These are phyloP conservation scores for Mucor racemosus DNA, from an alignment of 371 early-diverging fungal genomes.

Conservation along the genomic window DNA sequence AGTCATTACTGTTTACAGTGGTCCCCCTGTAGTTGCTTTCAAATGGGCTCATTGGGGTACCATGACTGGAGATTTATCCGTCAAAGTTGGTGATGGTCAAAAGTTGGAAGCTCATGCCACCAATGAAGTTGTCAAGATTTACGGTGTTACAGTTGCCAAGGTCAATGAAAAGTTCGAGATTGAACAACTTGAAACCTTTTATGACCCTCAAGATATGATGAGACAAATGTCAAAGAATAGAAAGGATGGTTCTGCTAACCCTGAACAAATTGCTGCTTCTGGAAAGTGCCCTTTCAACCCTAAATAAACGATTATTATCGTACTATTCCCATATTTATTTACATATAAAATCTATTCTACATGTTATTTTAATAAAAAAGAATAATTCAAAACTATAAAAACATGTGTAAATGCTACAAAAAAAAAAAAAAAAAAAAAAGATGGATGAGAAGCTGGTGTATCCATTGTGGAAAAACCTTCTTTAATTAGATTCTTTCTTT, in stretches of 20 bases:
- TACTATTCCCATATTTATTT: no score
- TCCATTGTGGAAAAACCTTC: background rate
- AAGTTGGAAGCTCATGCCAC: conserved; percentile 50
- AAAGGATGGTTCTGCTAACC: conserved; percentile 25
- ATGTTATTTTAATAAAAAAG: conserved; percentile 7
- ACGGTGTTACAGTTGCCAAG: conserved; percentile 54
- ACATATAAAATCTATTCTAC: no score
- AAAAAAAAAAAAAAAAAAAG: background rate
- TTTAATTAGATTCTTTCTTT: background rate
- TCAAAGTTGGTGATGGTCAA: conserved; percentile 43
- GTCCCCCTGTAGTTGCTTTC: conserved; percentile 57
- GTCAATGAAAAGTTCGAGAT: conserved; percentile 53
- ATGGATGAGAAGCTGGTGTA: background rate
- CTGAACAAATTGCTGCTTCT: conserved; percentile 20
- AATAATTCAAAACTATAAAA: background rate
- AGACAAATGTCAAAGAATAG: conserved; percentile 52
- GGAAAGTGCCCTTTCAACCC: conserved; percentile 53
- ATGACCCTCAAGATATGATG: conserved; percentile 54
- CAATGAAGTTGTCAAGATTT: conserved; percentile 47
- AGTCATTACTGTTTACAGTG: conserved; percentile 55
- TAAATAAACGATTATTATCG: conserved; percentile 9
- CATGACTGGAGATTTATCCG: conserved; percentile 48
- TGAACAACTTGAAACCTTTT: conserved; percentile 54
- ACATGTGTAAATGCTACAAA: background rate
- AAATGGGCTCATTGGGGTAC: conserved; percentile 62